phyloP scores from a whole-genome alignment of 148 eudicot genomes.

The Diospyros kaki region DNA sequence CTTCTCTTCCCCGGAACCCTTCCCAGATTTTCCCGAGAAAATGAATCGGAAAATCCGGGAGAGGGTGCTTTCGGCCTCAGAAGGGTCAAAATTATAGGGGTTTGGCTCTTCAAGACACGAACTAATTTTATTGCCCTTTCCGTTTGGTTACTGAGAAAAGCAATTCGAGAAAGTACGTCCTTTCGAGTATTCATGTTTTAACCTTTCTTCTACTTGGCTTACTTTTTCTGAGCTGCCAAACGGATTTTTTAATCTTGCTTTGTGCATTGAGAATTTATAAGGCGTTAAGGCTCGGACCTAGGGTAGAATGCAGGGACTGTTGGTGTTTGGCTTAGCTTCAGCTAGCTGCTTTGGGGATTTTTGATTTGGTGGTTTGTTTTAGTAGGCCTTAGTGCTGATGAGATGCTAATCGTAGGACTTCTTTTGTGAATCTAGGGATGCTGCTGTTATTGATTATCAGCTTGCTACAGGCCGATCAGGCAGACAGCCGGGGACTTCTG shows the following conservation, averaged over 20 bases:
- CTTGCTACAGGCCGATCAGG: slow-evolving; percentile 9
- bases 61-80: neutral
- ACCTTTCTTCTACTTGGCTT: neutral
- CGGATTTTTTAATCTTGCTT: neutral
- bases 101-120: neutral
- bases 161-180: neutral
- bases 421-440: slow-evolving; percentile 2
- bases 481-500: slow-evolving; percentile 7
- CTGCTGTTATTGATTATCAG: slow-evolving; percentile 5
- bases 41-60: neutral
- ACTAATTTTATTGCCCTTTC: neutral
- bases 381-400: neutral
- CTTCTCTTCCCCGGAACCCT: neutral
- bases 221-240: neutral
- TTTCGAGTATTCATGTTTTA: neutral
- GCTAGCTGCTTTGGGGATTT: neutral
- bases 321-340: neutral
- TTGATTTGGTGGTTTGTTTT: neutral
- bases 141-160: neutral
- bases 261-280: neutral
- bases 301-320: neutral
- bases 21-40: slow-evolving; percentile 7
- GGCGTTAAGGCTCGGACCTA: neutral
- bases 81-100: slow-evolving; percentile 7
- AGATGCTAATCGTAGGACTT: neutral